Evolutionary conservation across 2,329 filamentous ascomycete species (phyloP).

Genomic region (Cercospora sp.): DNA sequence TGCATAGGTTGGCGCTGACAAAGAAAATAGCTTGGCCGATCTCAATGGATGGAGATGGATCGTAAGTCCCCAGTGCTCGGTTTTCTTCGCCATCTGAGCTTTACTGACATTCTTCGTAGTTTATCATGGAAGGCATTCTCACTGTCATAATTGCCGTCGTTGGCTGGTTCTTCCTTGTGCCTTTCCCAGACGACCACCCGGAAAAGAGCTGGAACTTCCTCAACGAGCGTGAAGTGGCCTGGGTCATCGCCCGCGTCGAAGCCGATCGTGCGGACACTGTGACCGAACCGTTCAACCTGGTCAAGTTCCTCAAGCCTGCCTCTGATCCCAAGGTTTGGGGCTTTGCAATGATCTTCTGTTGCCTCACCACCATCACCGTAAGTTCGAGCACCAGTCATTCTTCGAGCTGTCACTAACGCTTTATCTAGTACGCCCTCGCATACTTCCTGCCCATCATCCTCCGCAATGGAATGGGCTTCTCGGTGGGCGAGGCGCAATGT

Average conservation of each 20-base stretch:
- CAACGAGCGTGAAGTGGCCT: conserved; percentile 46
- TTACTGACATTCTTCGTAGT: conserved; percentile 26
- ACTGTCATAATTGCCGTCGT: conserved; percentile 43
- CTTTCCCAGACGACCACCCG: conserved; percentile 46
- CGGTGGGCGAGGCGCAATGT: conserved; percentile 32
- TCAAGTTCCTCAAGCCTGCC: conserved; percentile 50
- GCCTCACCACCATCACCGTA: conserved; percentile 64
- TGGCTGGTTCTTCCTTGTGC: conserved; percentile 48
- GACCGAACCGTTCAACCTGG: conserved; percentile 48
- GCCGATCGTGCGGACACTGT: conserved; percentile 53
- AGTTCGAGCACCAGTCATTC: neutral
- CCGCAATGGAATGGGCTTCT: conserved; percentile 36
- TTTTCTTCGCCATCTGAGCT: neutral
- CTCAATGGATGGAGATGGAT: conserved; percentile 48
- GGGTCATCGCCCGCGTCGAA: conserved; percentile 52
- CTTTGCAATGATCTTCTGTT: conserved; percentile 57
- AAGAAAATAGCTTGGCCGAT: conserved; percentile 47
- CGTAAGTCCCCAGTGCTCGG: conserved; percentile 2
- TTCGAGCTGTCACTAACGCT: neutral
- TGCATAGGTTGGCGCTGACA: neutral
- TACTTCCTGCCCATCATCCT: conserved; percentile 50
- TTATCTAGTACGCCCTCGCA: conserved; percentile 64
- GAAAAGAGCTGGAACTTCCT: conserved; percentile 46
- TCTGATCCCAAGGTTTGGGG: conserved; percentile 56
- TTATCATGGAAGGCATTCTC: conserved; percentile 44